Evolutionary conservation across 2,329 filamentous ascomycete species (phyloP).

Genomic region (Coniochaeta pulveracea): DNA sequence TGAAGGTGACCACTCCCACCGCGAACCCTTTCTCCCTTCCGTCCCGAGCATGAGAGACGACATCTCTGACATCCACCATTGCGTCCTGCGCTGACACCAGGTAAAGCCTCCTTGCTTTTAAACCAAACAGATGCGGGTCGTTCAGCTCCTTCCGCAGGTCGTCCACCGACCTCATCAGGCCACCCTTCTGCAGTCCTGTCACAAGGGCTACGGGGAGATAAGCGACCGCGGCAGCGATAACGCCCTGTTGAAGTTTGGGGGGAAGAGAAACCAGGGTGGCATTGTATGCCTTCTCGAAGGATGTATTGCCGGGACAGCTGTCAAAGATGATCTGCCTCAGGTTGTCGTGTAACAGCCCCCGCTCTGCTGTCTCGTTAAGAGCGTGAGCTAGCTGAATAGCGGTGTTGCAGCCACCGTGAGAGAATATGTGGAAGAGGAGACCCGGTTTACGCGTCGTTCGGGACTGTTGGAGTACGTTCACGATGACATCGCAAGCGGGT

Average conservation of each 20-base stretch:
- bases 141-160: not conserved
- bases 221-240: not conserved
- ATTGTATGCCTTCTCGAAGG: not conserved
- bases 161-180: not conserved
- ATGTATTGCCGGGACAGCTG: not conserved
- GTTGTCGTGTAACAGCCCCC: not conserved
- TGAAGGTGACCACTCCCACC: not conserved
- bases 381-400: not conserved
- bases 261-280: not conserved
- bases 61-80: not conserved
- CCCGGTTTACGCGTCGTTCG: not conserved
- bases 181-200: not conserved
- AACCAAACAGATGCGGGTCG: not conserved
- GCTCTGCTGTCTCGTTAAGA: not conserved
- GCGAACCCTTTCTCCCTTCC: not conserved
- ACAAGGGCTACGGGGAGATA: not conserved
- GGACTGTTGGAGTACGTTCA: not conserved
- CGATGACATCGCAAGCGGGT: no score
- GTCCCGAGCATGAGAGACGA: not conserved
- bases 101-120: not conserved
- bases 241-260: not conserved
- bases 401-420: not conserved
- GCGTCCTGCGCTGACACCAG: not conserved
- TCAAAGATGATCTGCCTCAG: not conserved
- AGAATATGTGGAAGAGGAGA: not conserved